Conservation (phyloP, 2,329 filamentous ascomycete species). For the Boeremia lycopersici region DNA sequence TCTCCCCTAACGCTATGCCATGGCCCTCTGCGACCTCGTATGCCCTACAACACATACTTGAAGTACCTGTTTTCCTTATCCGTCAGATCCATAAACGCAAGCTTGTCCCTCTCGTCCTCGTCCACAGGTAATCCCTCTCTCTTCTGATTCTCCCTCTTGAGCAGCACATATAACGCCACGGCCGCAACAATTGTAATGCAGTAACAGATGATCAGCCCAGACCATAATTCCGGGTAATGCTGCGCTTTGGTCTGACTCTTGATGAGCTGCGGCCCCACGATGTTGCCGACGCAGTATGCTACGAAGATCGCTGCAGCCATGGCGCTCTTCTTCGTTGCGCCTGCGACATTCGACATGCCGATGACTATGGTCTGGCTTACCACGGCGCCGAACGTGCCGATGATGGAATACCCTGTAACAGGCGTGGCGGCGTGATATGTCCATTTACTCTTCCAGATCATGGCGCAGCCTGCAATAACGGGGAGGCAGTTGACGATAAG, state of each 20-base stretch:
- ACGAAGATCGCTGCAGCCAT: conserved; percentile 77
- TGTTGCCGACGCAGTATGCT: conserved; percentile 77
- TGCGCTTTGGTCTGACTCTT: conserved; percentile 66
- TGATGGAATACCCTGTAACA: conserved; percentile 73
- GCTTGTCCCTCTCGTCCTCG: conserved; percentile 61
- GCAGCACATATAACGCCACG: conserved; percentile 61
- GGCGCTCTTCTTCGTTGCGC: conserved; percentile 78
- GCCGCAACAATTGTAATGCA: conserved; percentile 69
- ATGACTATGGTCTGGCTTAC: conserved; percentile 66
- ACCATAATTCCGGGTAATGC: conserved; percentile 76
- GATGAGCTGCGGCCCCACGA: conserved; percentile 75
- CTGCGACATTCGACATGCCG: conserved; percentile 72
- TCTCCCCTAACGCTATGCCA: not conserved
- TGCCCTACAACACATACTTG: conserved; percentile 55
- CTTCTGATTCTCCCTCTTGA: conserved; percentile 58
- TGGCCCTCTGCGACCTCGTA: not conserved
- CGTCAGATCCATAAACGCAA: conserved; percentile 58
- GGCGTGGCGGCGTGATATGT: conserved; percentile 67
- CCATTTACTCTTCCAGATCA: conserved; percentile 75
- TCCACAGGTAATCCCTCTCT: conserved; percentile 58
- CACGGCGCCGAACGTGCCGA: conserved; percentile 74
- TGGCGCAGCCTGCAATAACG: conserved; percentile 73
- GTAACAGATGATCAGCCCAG: conserved; percentile 68
- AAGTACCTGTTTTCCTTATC: conserved; percentile 65
- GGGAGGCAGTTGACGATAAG: conserved; percentile 71